These are phyloP conservation scores for Arctium lappa DNA, from an alignment of 129 eudicot genomes.

Conservation along the genomic window DNA sequence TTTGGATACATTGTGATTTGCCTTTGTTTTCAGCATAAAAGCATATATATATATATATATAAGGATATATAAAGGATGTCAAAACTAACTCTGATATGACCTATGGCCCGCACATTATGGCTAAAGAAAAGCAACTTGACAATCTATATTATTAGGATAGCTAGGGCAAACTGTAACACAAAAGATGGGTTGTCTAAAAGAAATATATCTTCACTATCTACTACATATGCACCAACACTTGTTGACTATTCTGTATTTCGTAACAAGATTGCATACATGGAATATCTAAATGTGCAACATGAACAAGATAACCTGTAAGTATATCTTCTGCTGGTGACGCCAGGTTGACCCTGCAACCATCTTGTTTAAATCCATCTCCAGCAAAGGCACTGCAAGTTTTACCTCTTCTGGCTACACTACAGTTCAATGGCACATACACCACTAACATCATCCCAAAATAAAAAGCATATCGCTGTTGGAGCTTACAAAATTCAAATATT, in stretches of 20 bases:
- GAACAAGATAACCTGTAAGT: conserved; percentile 61
- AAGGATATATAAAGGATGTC: background rate
- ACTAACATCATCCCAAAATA: conserved; percentile 33
- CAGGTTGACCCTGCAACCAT: conserved; percentile 68
- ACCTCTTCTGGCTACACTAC: conserved; percentile 93
- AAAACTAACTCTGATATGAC: background rate
- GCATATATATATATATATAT: too few species aligned
- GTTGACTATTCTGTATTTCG: background rate
- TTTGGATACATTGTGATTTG: too few species aligned
- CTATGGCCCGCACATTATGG: background rate
- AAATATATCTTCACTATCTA: background rate
- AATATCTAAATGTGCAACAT: background rate
- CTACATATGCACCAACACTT: background rate
- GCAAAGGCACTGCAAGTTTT: conserved; percentile 75
- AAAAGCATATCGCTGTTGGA: background rate
- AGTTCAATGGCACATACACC: conserved; percentile 37
- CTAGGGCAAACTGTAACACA: background rate
- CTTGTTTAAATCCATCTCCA: conserved; percentile 77
- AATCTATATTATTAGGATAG: background rate
- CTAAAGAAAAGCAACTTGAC: background rate
- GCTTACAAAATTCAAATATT: background rate
- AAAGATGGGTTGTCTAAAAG: background rate
- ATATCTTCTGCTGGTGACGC: conserved; percentile 77
- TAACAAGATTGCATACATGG: conserved; percentile 4
- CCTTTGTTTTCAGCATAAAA: too few species aligned